phyloP scores from a whole-genome alignment of 257 asterid genomes.

The Echites panduratus region DNA sequence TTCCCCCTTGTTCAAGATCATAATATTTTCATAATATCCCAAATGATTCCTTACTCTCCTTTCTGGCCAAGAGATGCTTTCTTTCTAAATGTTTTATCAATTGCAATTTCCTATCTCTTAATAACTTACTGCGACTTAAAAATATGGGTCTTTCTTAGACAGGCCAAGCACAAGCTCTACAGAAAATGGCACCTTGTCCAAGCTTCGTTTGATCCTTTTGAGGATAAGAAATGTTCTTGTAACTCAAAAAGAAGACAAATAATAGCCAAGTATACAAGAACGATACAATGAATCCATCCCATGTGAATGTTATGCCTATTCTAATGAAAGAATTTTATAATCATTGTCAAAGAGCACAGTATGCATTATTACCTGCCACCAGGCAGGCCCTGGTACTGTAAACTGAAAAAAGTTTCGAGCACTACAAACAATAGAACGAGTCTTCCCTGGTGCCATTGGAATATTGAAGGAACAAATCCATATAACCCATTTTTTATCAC shows the following conservation, averaged over 20 bases:
- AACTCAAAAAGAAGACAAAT: neutral
- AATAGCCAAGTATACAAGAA: neutral
- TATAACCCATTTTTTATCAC: constrained; percentile 92
- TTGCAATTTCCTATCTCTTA: neutral
- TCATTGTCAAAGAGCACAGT: neutral
- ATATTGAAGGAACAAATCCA: constrained; percentile 98
- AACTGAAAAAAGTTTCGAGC: constrained; percentile 94
- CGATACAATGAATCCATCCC: neutral
- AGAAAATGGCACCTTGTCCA: neutral
- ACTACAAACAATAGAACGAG: constrained; percentile 97
- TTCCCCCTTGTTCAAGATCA: neutral
- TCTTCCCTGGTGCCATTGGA: constrained; percentile 99
- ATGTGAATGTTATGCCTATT: neutral
- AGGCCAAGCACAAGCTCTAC: neutral
- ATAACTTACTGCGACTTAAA: neutral
- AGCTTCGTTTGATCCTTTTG: neutral
- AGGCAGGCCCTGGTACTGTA: constrained; percentile 88
- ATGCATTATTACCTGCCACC: constrained; percentile 83
- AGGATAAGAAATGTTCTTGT: neutral
- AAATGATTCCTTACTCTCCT: neutral
- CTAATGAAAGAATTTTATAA: neutral
- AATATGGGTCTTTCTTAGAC: neutral
- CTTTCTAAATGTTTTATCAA: neutral
- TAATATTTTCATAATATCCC: too few relatives aligned
- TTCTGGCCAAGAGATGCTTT: neutral